Percentiles rank a stretch among this genome's conserved stretches.
These are phyloP conservation scores for Yamadazyma siamensis DNA, from an alignment of 1,139 yeast genomes.

Conservation along the genomic window DNA sequence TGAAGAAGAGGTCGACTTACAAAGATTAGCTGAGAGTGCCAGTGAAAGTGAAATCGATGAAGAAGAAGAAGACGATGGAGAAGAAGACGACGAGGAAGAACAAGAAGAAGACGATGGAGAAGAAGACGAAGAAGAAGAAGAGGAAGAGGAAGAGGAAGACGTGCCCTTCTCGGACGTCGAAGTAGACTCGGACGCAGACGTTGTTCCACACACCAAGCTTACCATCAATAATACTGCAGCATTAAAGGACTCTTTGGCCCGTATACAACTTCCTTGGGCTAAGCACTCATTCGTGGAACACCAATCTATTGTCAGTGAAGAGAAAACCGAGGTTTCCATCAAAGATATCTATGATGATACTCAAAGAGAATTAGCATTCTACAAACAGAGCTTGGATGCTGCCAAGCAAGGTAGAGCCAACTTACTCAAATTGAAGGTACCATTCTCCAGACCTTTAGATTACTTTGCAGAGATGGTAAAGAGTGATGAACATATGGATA, in stretches of 20 bases:
- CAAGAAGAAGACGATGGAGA: slow-evolving; percentile 45
- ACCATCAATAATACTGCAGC: slow-evolving; percentile 76
- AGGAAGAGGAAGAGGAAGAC: slow-evolving; percentile 53
- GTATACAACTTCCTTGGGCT: slow-evolving; percentile 70
- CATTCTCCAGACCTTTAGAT: slow-evolving; percentile 91
- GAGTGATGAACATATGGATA: slow-evolving; percentile 98
- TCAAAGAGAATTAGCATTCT: slow-evolving; percentile 66
- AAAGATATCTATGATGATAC: slow-evolving; percentile 95
- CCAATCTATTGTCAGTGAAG: slow-evolving; percentile 64
- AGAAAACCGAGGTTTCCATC: slow-evolving; percentile 59
- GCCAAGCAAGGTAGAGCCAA: slow-evolving; percentile 69
- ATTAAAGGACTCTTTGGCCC: slow-evolving; percentile 60
- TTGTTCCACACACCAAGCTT: slow-evolving; percentile 84
- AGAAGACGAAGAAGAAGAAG: slow-evolving; percentile 43
- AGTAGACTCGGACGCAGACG: slow-evolving; percentile 80
- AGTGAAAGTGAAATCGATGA: slow-evolving; percentile 41
- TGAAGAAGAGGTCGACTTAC: slow-evolving; percentile 45
- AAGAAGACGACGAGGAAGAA: slow-evolving; percentile 38
- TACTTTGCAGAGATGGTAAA: slow-evolving; percentile 98
- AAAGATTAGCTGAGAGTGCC: slow-evolving; percentile 54
- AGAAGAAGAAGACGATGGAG: slow-evolving; percentile 41
- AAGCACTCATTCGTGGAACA: slow-evolving; percentile 78
- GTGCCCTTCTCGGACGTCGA: slow-evolving; percentile 77
- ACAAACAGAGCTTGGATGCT: slow-evolving; percentile 89
- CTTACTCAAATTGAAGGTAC: slow-evolving; percentile 65